phyloP scores from a whole-genome alignment of 169 alveolate species.

The Theileria sp. region DNA sequence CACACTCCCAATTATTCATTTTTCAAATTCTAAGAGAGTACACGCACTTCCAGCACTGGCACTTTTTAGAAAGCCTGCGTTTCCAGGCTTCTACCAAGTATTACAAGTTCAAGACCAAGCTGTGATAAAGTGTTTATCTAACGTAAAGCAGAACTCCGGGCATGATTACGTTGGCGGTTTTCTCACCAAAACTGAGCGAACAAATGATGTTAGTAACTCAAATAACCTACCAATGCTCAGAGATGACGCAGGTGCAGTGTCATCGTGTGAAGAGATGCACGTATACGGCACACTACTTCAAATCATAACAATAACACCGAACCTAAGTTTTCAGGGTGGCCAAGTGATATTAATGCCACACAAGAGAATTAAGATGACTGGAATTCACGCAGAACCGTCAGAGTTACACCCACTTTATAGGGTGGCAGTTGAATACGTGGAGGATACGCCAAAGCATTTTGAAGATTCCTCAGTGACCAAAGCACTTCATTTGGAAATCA shows the following conservation, averaged over 20 bases:
- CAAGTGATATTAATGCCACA: constrained; percentile 80
- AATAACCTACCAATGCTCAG: constrained; percentile 41
- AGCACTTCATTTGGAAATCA: constrained; percentile 77
- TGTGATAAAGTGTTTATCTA: constrained; percentile 58
- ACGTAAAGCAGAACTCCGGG: constrained; percentile 57
- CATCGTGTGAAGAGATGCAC: constrained; percentile 62
- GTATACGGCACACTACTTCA: constrained; percentile 69
- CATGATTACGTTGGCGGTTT: constrained; percentile 69
- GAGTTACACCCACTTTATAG: constrained; percentile 50
- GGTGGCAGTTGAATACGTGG: constrained; percentile 63
- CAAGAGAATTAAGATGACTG: constrained; percentile 69
- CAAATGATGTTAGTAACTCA: constrained; percentile 15
- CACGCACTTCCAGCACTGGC: constrained; percentile 72
- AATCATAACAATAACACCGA: constrained; percentile 70
- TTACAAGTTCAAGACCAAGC: constrained; percentile 76
- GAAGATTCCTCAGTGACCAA: constrained; percentile 63
- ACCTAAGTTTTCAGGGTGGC: constrained; percentile 67
- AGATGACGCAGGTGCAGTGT: constrained; percentile 67
- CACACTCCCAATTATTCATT: constrained; percentile 51
- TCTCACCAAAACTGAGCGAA: constrained; percentile 38
- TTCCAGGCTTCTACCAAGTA: constrained; percentile 81
- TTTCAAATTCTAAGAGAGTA: constrained; percentile 34
- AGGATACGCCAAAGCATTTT: constrained; percentile 48
- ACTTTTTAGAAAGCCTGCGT: constrained; percentile 77
- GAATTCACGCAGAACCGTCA: constrained; percentile 57